Percentiles rank a stretch among this genome's conserved stretches.
These are phyloP conservation scores for Chrysosporium keratinophilum DNA, from an alignment of 2,329 filamentous ascomycete genomes.

Conservation along the genomic window DNA sequence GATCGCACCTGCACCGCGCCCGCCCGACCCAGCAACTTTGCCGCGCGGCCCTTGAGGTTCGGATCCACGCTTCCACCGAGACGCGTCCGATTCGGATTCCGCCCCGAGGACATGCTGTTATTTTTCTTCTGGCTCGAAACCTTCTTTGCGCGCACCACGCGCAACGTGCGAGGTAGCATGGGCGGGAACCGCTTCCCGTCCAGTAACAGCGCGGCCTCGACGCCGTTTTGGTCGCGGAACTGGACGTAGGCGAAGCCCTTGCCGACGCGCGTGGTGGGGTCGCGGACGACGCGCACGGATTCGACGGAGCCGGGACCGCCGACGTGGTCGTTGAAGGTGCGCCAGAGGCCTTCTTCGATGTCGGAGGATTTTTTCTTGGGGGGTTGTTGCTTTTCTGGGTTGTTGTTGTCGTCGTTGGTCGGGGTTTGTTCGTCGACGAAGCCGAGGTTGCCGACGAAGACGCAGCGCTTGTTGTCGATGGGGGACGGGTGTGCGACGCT, in stretches of 20 bases:
- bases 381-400: slow-evolving; percentile 56
- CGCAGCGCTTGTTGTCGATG: slow-evolving; percentile 75
- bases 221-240: slow-evolving; percentile 77
- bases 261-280: slow-evolving; percentile 80
- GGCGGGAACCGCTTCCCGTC: slow-evolving; percentile 89
- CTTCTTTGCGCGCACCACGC: slow-evolving; percentile 67
- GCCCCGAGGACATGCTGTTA: slow-evolving; percentile 16
- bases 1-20: slow-evolving; percentile 28
- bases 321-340: slow-evolving; percentile 30
- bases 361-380: slow-evolving; percentile 54
- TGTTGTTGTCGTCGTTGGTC: slow-evolving; percentile 50
- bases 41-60: slow-evolving; percentile 33
- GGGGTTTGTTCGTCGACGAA: slow-evolving; percentile 87
- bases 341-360: slow-evolving; percentile 67
- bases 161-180: slow-evolving; percentile 77
- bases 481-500: slow-evolving; percentile 77
- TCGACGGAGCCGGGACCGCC: slow-evolving; percentile 73
- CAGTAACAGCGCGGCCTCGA: slow-evolving; percentile 80
- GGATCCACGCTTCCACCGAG: not conserved
- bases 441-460: slow-evolving; percentile 92
- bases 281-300: slow-evolving; percentile 83
- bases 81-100: slow-evolving; percentile 12
- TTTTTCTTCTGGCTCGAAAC: slow-evolving; percentile 43
- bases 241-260: slow-evolving; percentile 98
- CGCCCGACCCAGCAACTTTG: slow-evolving; percentile 30